A percentile compares a stretch with the other conserved stretches of the same genome.
phyloP scores from a whole-genome alignment of 163 green algal species.

The Trebouxiophyceae sp. region DNA sequence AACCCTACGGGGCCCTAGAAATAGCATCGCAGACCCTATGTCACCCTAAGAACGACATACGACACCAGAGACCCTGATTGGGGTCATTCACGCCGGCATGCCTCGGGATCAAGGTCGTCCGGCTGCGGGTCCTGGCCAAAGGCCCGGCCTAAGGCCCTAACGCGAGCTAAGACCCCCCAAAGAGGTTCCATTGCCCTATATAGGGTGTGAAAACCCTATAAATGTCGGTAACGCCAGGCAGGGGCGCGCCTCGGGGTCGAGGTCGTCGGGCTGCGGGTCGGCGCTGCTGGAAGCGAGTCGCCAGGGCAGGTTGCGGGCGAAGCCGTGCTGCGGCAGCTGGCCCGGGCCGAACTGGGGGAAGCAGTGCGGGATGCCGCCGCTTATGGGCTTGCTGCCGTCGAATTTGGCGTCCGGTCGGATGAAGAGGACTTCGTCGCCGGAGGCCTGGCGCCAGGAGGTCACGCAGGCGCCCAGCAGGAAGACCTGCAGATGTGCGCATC shows the following conservation, averaged over 20 bases:
- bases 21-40: too few species aligned
- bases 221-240: too few species aligned
- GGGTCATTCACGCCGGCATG: too few species aligned
- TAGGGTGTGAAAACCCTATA: too few species aligned
- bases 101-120: too few species aligned
- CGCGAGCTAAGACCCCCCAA: too few species aligned
- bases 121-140: too few species aligned
- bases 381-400: conserved; percentile 89
- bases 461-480: conserved; percentile 86
- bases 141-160: too few species aligned
- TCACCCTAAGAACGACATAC: too few species aligned
- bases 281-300: conserved; percentile 68
- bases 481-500: conserved; percentile 37
- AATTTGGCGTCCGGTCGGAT: conserved; percentile 92
- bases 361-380: conserved; percentile 92
- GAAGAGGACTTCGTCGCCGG: conserved; percentile 89
- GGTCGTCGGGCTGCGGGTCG: conserved; percentile 78
- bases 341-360: conserved; percentile 61
- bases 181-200: too few species aligned
- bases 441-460: conserved; percentile 80
- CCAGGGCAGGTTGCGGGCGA: conserved; percentile 95
- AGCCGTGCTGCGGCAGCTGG: conserved; percentile 81
- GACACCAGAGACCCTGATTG: too few species aligned
- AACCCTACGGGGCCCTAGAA: too few species aligned
- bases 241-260: conserved; percentile 59